Evolutionary conservation across 495 filamentous ascomycete genomes (phyloP).

Genomic region (Penicillium goetzii): DNA sequence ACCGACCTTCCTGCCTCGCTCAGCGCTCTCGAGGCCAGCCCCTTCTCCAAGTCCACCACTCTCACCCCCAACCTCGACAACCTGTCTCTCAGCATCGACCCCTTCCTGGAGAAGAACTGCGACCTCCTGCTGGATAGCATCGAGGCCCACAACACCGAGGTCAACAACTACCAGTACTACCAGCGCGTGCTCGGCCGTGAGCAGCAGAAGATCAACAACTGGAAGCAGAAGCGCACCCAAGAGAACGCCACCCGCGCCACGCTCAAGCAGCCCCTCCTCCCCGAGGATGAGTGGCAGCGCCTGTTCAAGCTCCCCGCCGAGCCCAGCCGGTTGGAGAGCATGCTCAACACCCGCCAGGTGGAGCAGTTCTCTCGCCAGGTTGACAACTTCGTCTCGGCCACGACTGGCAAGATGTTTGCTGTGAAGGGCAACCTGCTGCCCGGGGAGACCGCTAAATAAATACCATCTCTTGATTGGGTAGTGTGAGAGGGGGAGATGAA

Average conservation of each 20-base stretch:
- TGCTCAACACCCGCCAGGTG: slow-evolving; percentile 92
- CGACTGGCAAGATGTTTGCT: slow-evolving; percentile 97
- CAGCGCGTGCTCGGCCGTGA: slow-evolving; percentile 92
- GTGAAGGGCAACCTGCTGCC: slow-evolving; percentile 73
- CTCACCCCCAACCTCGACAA: slow-evolving; percentile 85
- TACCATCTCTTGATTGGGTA: slow-evolving; percentile 4
- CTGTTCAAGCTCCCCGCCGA: slow-evolving; percentile 96
- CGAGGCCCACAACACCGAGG: slow-evolving; percentile 95
- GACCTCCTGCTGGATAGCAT: slow-evolving; percentile 95
- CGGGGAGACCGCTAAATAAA: slow-evolving; percentile 50
- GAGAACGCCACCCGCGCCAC: slow-evolving; percentile 85
- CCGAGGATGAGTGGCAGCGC: slow-evolving; percentile 97
- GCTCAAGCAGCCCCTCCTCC: slow-evolving; percentile 85
- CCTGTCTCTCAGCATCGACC: slow-evolving; percentile 92
- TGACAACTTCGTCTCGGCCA: slow-evolving; percentile 90
- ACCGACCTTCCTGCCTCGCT: slow-evolving; percentile 75
- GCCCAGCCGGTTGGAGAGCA: slow-evolving; percentile 85
- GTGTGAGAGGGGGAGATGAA: slow-evolving; percentile 28
- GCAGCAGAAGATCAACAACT: slow-evolving; percentile 92
- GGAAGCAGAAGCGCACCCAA: slow-evolving; percentile 93
- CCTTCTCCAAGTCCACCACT: slow-evolving; percentile 53
- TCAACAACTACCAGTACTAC: slow-evolving; percentile 99
- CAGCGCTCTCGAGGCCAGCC: slow-evolving; percentile 65
- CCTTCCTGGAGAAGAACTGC: slow-evolving; percentile 98
- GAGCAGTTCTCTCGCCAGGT: slow-evolving; percentile 98